Evolutionary conservation across 345 rosid species (phyloP).

Genomic region (Garcia nutans): DNA sequence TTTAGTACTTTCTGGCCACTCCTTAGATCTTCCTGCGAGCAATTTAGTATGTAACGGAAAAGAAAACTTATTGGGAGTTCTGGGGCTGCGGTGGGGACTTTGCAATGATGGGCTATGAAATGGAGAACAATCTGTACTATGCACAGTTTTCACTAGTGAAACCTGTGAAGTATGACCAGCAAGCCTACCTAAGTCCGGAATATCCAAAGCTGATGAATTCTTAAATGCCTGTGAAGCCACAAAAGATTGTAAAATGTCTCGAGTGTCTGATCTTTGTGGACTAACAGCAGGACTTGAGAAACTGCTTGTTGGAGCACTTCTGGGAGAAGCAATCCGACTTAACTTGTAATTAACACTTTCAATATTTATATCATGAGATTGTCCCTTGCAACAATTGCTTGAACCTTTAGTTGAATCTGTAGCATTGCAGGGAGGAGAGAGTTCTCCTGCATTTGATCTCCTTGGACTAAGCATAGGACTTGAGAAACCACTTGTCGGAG

Average conservation of each 20-base stretch:
- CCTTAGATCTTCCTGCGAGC: conserved; percentile 25
- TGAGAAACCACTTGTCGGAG: conserved; percentile 55
- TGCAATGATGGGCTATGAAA: conserved; percentile 31
- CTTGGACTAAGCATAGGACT: conserved; percentile 52
- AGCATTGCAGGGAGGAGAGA: conserved; percentile 4
- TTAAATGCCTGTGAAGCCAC: conserved; percentile 19
- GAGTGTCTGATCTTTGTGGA: conserved; percentile 33
- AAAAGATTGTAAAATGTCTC: conserved; percentile 21
- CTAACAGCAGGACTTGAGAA: conserved; percentile 49
- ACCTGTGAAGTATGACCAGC: conserved; percentile 18
- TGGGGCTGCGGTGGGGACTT: conserved; percentile 20
- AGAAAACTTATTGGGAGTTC: conserved; percentile 19
- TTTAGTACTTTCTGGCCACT: conserved; percentile 31
- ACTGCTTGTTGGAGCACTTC: conserved; percentile 61
- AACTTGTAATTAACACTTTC: conserved; percentile 27
- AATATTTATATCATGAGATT: conserved; percentile 27
- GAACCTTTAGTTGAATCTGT: conserved; percentile 12
- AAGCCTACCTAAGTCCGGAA: conserved; percentile 19
- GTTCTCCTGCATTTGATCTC: conserved; percentile 25
- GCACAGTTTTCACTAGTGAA: conserved; percentile 24
- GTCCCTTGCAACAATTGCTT: conserved; percentile 29
- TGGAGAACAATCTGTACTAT: conserved; percentile 41
- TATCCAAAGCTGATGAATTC: conserved; percentile 24
- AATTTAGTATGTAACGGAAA: conserved; percentile 26
- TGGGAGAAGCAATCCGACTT: conserved; percentile 33